phyloP scores from a whole-genome alignment of 352 stramenopile genomes.

The Phytophthora foliorum region DNA sequence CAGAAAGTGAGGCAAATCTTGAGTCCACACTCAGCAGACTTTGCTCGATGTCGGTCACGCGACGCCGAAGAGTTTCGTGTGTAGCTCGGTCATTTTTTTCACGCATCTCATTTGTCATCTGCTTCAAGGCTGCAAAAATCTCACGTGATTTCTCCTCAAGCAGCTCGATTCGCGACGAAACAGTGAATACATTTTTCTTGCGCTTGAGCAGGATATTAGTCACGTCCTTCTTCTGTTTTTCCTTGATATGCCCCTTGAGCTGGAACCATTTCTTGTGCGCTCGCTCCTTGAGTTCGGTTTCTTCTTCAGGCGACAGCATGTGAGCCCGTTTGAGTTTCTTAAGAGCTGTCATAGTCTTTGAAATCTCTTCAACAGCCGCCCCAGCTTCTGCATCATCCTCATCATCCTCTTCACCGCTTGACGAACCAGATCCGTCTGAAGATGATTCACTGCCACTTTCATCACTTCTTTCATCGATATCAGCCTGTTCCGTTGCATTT shows the following conservation, averaged over 20 bases:
- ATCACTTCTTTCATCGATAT: slow-evolving; percentile 15
- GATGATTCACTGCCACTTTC: slow-evolving; percentile 25
- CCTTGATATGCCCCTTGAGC: slow-evolving; percentile 75
- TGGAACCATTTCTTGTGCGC: slow-evolving; percentile 79
- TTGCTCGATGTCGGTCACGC: slow-evolving; percentile 62
- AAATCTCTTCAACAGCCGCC: slow-evolving; percentile 51
- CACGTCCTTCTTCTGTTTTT: slow-evolving; percentile 83
- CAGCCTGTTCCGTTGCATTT: background rate
- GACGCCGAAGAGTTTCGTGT: slow-evolving; percentile 59
- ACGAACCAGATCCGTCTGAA: slow-evolving; percentile 10
- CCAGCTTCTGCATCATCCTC: slow-evolving; percentile 27
- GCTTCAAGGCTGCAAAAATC: slow-evolving; percentile 72
- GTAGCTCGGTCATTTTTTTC: slow-evolving; percentile 55
- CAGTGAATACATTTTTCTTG: slow-evolving; percentile 86
- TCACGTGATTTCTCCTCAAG: slow-evolving; percentile 80
- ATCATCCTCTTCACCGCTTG: slow-evolving; percentile 19
- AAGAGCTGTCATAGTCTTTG: slow-evolving; percentile 64
- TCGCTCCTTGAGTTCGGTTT: slow-evolving; percentile 68
- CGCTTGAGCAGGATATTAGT: slow-evolving; percentile 80
- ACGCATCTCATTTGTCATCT: slow-evolving; percentile 65
- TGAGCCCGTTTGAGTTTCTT: slow-evolving; percentile 76
- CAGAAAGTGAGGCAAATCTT: slow-evolving; percentile 45
- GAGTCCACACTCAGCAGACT: slow-evolving; percentile 61
- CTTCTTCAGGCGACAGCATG: slow-evolving; percentile 67
- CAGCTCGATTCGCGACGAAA: slow-evolving; percentile 77